Percentiles rank a stretch among this genome's conserved stretches.
Evolutionary conservation across 2,329 filamentous ascomycete genomes (phyloP).

Genomic region (Rutstroemia sydowiana): DNA sequence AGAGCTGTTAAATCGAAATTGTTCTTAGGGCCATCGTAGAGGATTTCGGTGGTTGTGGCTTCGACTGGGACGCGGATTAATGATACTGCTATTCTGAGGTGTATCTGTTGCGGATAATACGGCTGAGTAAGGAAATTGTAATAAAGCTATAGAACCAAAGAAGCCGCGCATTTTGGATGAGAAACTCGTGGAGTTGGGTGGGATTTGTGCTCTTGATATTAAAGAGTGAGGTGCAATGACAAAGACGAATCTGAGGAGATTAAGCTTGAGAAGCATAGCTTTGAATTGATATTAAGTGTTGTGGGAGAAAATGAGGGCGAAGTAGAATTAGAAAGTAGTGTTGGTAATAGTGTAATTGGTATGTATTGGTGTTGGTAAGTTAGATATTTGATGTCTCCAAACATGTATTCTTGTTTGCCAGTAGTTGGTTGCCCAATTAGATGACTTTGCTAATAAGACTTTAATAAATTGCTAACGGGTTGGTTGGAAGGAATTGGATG

Average conservation of each 20-base stretch:
- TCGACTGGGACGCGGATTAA: not conserved
- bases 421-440: too few species aligned
- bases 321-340: too few species aligned
- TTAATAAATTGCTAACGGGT: too few species aligned
- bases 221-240: not conserved
- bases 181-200: not conserved
- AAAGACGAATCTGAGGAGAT: not conserved
- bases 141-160: not conserved
- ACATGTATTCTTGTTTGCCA: too few species aligned
- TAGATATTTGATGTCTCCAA: too few species aligned
- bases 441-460: too few species aligned
- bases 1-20: not conserved
- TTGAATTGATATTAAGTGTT: not conserved
- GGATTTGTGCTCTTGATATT: not conserved
- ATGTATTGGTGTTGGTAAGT: too few species aligned
- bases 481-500: too few species aligned
- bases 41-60: not conserved
- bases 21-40: not conserved
- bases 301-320: too few species aligned
- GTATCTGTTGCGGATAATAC: not conserved
- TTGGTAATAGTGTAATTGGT: too few species aligned
- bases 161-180: not conserved
- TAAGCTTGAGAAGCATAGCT: not conserved
- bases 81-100: not conserved
- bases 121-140: not conserved